Evolutionary conservation across 2,329 filamentous ascomycete genomes (phyloP), one percentile per base, ranked within the genome.

Genomic region (Colletotrichum sp.): DNA sequence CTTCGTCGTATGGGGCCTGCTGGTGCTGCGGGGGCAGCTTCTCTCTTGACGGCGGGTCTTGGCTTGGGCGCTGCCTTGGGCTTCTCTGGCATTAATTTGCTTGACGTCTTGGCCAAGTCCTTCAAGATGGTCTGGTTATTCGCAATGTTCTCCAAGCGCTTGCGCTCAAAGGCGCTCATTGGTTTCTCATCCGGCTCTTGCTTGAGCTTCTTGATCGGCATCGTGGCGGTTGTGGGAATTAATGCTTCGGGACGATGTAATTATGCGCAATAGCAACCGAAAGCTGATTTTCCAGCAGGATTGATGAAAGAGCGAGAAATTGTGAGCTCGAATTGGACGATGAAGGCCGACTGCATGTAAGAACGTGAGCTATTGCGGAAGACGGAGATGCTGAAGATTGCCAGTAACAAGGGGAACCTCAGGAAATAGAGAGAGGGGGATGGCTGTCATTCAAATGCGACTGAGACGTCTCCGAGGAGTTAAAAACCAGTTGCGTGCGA

Each of bases 141-240:
- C 0, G 93, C 95, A 55, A 98, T 98, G 79, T 98, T 98, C 77
- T 96, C 95, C 19, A 95, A 91, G 1, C 96, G 91, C 79, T 95
- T 93, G 80, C 93, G 93, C 88, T 98, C 96, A 84, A 98, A 98
- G 52, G 95, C 95, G 84, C 95, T 98, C 80, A 98, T 87, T 44
- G 34, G 86, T 83, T 80, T 89, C 5, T 84, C 84, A 55, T 88
- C 87, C 83, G 80, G 89, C 15, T 84, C 84, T 62, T 88, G 78
- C 49, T 82, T 81, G 8, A 78, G 85, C 27, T 84, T 86, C 19
- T 85, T 85, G 3, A 86, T 82, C 3, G 89, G 84, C 90, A 92
- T 91, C 5, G 1, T 25, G 36, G 36, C 61, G 19, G 22, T 44
- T 63, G 83, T 34, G 67, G 75, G 61, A 67, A 13, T 3, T 8